Base-by-base conservation (phyloP, 2,329 filamentous ascomycete genomes). In the Aspergillus nomiae region DNA sequence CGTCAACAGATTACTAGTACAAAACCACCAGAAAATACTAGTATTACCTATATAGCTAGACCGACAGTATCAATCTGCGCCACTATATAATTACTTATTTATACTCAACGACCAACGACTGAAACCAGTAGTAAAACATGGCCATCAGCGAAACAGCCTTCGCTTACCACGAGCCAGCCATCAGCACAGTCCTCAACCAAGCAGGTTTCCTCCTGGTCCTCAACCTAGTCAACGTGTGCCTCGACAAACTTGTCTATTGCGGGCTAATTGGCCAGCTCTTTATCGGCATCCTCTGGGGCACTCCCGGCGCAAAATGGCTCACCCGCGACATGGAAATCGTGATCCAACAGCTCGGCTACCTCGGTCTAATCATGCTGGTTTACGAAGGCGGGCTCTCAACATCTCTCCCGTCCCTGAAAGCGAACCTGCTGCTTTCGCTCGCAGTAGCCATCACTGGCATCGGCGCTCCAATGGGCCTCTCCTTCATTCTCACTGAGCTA, bases 201-300 rank as follows among this genome's bases (percentile, higher is more conserved):
- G 78, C 88, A 0, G 87, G 86, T 0, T 89, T 93, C 67, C 74
- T 92, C 0, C 71, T 92, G 0, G 72, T 86, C 0, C 82, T 91
- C 51, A 91, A 91, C 66, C 51, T 84, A 7, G 68, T 86, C 63
- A 87, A 88, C 65, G 80, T 80, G 60, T 70, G 82, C 0, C 80
- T 92, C 1, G 86, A 92, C 68, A 81, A 77, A 16, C 67, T 86
- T 0, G 71, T 91, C 0, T 91, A 89, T 73, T 92, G 90, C 70
- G 90, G 90, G 0, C 83, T 93, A 0, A 78, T 93, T 8, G 91
- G 90, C 0, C 89, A 94, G 69, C 83, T 94, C 16, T 78, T 92
- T 9, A 74, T 92, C 21, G 91, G 90, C 14, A 84, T 92, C 10
- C 84, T 87, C 10, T 94, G 86, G 85, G 90, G 90, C 10, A 84